Evolutionary conservation across 1,284 basidiomycete species (phyloP).

Genomic region (Naganishia sp.): DNA sequence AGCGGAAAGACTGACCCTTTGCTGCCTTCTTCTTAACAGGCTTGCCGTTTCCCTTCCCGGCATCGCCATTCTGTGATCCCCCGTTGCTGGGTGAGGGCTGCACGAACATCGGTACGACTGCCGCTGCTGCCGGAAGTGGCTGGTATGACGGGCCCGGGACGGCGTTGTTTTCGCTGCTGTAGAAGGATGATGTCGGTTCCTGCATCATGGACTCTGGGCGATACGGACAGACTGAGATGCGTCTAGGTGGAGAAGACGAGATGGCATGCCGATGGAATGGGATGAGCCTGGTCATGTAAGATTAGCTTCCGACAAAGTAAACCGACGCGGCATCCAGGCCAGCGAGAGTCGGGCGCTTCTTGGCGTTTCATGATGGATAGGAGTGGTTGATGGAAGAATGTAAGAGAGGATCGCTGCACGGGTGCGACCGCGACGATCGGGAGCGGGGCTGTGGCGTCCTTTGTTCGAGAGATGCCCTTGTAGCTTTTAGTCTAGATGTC

Average conservation of each 20-base stretch:
- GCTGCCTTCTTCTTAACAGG: conserved; percentile 34
- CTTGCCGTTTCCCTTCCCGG: conserved; percentile 4
- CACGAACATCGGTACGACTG: not conserved
- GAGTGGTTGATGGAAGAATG: not conserved
- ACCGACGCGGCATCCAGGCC: not conserved
- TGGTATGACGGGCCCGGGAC: conserved; percentile 10
- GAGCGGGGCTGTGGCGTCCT: too few relatives aligned
- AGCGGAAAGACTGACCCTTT: conserved; percentile 29
- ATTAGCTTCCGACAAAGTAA: conserved; percentile 12
- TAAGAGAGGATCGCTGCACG: not conserved
- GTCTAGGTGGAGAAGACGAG: not conserved
- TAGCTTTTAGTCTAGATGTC: too few relatives aligned
- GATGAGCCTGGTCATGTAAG: not conserved
- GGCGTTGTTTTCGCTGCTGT: conserved; percentile 4
- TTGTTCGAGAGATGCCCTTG: too few relatives aligned
- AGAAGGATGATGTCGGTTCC: not conserved
- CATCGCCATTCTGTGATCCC: conserved; percentile 12
- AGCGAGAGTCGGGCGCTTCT: not conserved
- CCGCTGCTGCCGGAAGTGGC: not conserved
- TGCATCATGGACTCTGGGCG: not conserved
- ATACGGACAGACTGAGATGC: not conserved
- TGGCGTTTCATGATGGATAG: conserved; percentile 5
- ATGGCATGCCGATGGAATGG: not conserved
- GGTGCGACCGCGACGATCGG: too few relatives aligned
- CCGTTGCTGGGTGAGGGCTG: not conserved